Conservation (phyloP, 2,329 filamentous ascomycete species). For the Aureobasidium sp. region DNA sequence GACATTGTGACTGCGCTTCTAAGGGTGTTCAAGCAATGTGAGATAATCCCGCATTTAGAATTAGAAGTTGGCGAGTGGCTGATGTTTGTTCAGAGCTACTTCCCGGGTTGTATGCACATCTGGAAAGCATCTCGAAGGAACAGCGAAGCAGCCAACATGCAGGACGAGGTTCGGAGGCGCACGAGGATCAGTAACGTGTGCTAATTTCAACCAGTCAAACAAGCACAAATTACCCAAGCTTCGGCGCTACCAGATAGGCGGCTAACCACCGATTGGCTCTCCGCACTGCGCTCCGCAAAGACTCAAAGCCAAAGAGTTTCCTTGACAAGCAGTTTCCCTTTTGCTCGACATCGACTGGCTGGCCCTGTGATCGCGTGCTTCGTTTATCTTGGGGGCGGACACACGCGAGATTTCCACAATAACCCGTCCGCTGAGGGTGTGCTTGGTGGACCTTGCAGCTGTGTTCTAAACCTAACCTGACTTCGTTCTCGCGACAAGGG, state of each 20-base stretch:
- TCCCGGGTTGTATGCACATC: not conserved
- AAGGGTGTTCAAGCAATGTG: too few species aligned
- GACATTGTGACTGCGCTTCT: not conserved
- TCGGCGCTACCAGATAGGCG: not conserved
- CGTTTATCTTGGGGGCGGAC: not conserved
- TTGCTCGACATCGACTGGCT: not conserved
- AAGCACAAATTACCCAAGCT: not conserved
- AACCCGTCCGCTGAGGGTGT: not conserved
- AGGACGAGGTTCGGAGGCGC: not conserved
- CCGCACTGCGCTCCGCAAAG: not conserved
- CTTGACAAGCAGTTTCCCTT: conserved; percentile 1
- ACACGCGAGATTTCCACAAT: not conserved
- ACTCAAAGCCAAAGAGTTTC: not conserved
- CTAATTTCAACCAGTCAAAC: conserved; percentile 5
- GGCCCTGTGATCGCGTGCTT: conserved; percentile 1
- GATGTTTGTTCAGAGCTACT: too few species aligned
- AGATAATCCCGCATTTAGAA: too few species aligned
- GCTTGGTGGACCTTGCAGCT: not conserved
- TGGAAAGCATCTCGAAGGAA: not conserved
- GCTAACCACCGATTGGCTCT: not conserved
- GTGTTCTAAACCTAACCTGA: not conserved
- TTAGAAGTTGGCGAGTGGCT: too few species aligned
- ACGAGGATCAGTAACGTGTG: not conserved
- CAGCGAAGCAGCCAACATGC: not conserved
- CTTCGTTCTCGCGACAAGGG: not conserved